Evolutionary conservation across 2,329 filamentous ascomycete genomes (phyloP), one percentile per base, ranked within the genome.

Genomic region (Raffaelea ambrosiae): DNA sequence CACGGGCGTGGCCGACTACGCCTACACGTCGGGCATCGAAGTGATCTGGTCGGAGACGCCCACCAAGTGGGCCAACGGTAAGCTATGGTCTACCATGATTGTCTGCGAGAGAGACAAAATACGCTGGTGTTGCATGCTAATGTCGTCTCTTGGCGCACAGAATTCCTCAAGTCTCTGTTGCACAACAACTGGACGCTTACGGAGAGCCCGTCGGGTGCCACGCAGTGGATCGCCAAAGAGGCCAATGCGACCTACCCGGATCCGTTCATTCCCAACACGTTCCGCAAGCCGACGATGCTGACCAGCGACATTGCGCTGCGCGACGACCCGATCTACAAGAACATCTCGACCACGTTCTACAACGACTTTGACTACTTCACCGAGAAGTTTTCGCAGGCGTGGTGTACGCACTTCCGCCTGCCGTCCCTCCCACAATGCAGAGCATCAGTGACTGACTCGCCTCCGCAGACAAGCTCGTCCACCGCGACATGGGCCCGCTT

Each of bases 11-110:
- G 85, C 82, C n/a, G 70, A 77, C 23, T 71, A 89, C 61, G 74
- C 83, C 63, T 87, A 86, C 67, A 88, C 85, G 55, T 82, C 76
- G 56, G 85, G 85, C 45, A 72, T 89, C 3, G 85, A 89, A 65
- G 85, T 89, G 42, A 86, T 74, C 62, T 89, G 85, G 85, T 87
- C 84, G 58, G 80, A 74, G 63, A 86, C 81, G n/a, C 85, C 85
- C 2, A 81, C 76, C 54, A 79, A 86, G 70, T 89, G 84, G 83
- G 84, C 75, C 73, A 83, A 84, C 69, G 35, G 35, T 38, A 14
- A 38, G 35, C 16, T 19, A 10, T 13, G 26, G n/a, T n/a, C n/a
- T 13, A 29, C 13, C 26, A 13, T 29, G 7, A 7, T 29, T 29
- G 26, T 29, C 26, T 7, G 26, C 26, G n/a, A n/a, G n/a, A n/a